These are phyloP conservation scores for Cyclotella kingstonii DNA, from an alignment of 108 stramenopile genomes.

Conservation along the genomic window DNA sequence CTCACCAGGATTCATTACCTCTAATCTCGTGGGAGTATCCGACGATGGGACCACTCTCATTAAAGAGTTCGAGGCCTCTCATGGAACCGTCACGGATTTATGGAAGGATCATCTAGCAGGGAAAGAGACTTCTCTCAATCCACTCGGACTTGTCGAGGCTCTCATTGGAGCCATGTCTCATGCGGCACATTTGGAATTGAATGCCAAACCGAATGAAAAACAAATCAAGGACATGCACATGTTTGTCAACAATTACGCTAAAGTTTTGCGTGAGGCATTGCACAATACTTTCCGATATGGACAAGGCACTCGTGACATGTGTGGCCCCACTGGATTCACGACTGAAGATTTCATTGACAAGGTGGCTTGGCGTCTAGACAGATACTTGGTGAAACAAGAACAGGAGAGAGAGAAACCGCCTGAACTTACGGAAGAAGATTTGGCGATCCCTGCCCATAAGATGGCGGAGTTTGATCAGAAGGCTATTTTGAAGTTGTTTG, in stretches of 20 bases:
- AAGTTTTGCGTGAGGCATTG: constrained; percentile 78
- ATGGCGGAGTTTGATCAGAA: constrained; percentile 71
- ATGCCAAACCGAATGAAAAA: constrained; percentile 61
- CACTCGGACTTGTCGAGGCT: constrained; percentile 94
- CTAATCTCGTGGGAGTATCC: constrained; percentile 89
- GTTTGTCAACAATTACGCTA: constrained; percentile 71
- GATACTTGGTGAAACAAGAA: constrained; percentile 75
- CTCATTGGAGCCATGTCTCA: constrained; percentile 95
- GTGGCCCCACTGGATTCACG: constrained; percentile 90
- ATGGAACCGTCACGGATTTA: constrained; percentile 95
- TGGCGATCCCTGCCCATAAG: constrained; percentile 67
- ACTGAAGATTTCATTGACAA: constrained; percentile 93
- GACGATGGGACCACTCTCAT: constrained; percentile 88
- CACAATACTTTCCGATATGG: constrained; percentile 97
- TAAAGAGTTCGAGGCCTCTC: constrained; percentile 95
- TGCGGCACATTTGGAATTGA: constrained; percentile 76
- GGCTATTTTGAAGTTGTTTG: constrained; percentile 81
- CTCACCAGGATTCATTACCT: constrained; percentile 97
- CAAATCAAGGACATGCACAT: constrained; percentile 46
- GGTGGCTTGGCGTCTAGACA: constrained; percentile 89
- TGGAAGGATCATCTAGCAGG: constrained; percentile 95
- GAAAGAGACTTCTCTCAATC: constrained; percentile 95
- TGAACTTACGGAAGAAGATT: constrained; percentile 67
- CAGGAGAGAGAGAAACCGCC: constrained; percentile 77
- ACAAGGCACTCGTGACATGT: constrained; percentile 95